A percentile compares a stretch with the other conserved stretches of the same genome.
These are phyloP conservation scores for Cyclotella kingstonii DNA, from an alignment of 108 stramenopile genomes.

Conservation along the genomic window DNA sequence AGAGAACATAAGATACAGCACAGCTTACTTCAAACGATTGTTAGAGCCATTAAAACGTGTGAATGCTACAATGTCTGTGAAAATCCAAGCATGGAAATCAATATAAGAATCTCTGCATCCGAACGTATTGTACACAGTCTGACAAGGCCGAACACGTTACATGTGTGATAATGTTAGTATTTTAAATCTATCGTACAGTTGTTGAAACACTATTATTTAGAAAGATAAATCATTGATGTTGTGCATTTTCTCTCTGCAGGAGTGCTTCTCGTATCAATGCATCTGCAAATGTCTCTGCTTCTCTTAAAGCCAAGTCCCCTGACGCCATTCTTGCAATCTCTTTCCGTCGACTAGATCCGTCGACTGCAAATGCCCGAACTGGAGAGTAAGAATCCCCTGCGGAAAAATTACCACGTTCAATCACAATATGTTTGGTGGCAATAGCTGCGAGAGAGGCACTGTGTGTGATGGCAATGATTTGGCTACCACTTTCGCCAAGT, in stretches of 20 bases:
- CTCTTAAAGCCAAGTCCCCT: conserved; percentile 69
- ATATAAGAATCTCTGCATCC: too few species aligned
- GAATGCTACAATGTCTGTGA: too few species aligned
- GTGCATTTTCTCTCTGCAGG: conserved; percentile 30
- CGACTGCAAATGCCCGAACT: conserved; percentile 42
- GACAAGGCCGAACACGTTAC: too few species aligned
- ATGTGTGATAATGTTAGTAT: neutral
- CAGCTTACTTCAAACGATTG: too few species aligned
- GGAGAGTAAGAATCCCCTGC: conserved; percentile 4
- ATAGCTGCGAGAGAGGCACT: conserved; percentile 76
- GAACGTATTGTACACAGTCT: too few species aligned
- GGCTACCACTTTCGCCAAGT: conserved; percentile 26
- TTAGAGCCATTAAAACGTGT: too few species aligned
- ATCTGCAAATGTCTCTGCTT: conserved; percentile 76
- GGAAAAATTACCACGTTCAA: conserved; percentile 39
- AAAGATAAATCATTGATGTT: too few species aligned
- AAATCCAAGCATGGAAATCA: too few species aligned
- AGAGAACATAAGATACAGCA: too few species aligned
- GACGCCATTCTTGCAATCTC: conserved; percentile 82
- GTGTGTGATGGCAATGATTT: conserved; percentile 82
- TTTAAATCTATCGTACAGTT: too few species aligned
- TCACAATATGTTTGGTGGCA: conserved; percentile 72
- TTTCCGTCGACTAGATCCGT: conserved; percentile 52
- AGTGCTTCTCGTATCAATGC: conserved; percentile 68
- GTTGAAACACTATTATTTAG: too few species aligned